Evolutionary conservation across 1,139 yeast genomes (phyloP).

Genomic region (Geotrichum klebahnii): DNA sequence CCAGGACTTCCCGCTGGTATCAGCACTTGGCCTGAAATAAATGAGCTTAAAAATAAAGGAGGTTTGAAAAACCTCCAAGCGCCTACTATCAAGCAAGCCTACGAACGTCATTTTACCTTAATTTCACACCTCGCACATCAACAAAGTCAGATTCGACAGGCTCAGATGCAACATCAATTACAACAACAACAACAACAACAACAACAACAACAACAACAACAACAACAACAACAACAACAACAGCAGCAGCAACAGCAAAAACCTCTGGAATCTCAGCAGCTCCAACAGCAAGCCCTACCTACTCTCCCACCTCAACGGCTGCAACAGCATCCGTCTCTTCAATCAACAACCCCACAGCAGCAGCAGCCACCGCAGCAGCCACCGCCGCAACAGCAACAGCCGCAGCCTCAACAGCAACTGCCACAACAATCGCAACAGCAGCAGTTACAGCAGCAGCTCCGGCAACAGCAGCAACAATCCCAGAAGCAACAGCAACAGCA

Average conservation of each 20-base stretch:
- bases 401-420: background rate
- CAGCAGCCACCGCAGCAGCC: background rate
- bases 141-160: background rate
- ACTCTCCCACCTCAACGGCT: no score
- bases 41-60: conserved; percentile 13
- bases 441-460: conserved; percentile 8
- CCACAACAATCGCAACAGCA: background rate
- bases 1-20: conserved; percentile 11
- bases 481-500: conserved; percentile 1
- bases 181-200: no score
- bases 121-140: conserved; percentile 2
- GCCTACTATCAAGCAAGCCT: conserved; percentile 1
- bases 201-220: conserved; percentile 8
- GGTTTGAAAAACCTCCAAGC: conserved; percentile 1
- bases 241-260: background rate
- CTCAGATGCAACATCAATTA: background rate
- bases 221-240: background rate
- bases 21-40: conserved; percentile 9
- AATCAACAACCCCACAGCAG: no score
- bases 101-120: conserved; percentile 2
- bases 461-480: conserved; percentile 2
- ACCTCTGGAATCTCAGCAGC: no score
- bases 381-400: conserved; percentile 6
- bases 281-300: no score
- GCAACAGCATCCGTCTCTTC: no score